Base-by-base conservation (phyloP, 495 filamentous ascomycete species). In the Aspergillus conjunctus region DNA sequence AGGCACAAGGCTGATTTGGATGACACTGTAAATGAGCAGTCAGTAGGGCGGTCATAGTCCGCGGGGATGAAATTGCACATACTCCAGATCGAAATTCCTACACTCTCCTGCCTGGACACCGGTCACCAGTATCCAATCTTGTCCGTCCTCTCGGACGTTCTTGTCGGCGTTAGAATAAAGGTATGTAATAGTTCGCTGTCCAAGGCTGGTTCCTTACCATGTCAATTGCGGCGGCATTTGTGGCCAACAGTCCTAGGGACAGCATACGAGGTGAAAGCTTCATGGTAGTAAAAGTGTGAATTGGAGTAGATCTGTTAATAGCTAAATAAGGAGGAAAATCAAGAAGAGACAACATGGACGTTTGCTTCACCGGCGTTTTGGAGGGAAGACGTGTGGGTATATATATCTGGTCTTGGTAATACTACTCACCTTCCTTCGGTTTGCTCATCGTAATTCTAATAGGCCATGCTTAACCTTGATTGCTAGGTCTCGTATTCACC, bases 61-160 rank as follows among this genome's bases (percentile, higher is more conserved):
- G 15, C 15, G 37, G 4, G 15, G 37, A 41, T 41, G 37, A 41
- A 9, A 11, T 41, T 41, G 37, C 37, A 41, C 37, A 15, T 11
- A 41, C 37, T 41, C 37, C 15, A 41, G 10, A 1, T 4, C 37
- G 15, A 41, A 41, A 41, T 41, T 41, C 15, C 37, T 41, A 4
- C 37, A 41, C 37, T 41, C 37, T 41, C 37, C 37, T 15, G 15
- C 37, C 37, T 41, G 37, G 37, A 41, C 15, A 15, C 37, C 37
- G 37, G 37, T 41, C 37, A 41, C 37, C 37, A 41, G 37, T 41
- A 41, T 15, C 37, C 37, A 41, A 41, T 41, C 37, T 41, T 41
- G 37, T 41, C 37, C 37, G 37, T 1, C 37, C 15, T 41, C 37
- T 4, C 37, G 1, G 37, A 41, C 37, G 15, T 41, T 11, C 37